Conservation (phyloP, 352 stramenopile species). For the Phytophthora lateralis region DNA sequence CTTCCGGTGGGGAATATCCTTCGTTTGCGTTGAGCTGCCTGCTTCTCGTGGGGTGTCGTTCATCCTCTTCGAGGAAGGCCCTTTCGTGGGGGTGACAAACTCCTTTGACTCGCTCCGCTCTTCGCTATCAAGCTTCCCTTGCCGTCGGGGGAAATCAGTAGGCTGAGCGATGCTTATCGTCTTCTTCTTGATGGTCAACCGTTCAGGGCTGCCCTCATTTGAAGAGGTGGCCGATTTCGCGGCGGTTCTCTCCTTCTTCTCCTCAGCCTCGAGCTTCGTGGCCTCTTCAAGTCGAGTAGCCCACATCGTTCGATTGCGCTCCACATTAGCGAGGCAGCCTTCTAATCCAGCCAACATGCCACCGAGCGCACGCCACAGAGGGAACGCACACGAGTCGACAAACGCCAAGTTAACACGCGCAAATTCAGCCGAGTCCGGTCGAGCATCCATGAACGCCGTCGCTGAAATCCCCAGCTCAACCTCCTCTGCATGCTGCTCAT, state of each 20-base stretch:
- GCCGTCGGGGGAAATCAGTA: not conserved
- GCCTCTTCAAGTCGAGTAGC: slow-evolving; percentile 37
- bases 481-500: slow-evolving; percentile 81
- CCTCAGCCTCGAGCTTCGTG: slow-evolving; percentile 22
- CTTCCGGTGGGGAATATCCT: slow-evolving; percentile 6
- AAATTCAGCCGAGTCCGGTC: slow-evolving; percentile 62
- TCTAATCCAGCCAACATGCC: slow-evolving; percentile 67
- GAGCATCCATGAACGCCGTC: slow-evolving; percentile 82
- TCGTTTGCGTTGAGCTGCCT: slow-evolving; percentile 1
- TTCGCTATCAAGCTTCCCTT: not conserved
- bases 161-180: not conserved
- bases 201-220: slow-evolving; percentile 7
- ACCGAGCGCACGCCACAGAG: slow-evolving; percentile 77
- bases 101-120: slow-evolving; percentile 1
- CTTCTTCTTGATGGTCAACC: slow-evolving; percentile 22
- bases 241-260: slow-evolving; percentile 8
- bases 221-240: not conserved
- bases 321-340: slow-evolving; percentile 64
- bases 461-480: slow-evolving; percentile 60
- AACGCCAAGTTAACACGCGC: slow-evolving; percentile 83
- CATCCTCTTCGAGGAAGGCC: slow-evolving; percentile 1
- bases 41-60: not conserved
- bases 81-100: slow-evolving; percentile 26
- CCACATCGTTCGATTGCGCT: slow-evolving; percentile 75
- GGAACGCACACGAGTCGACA: slow-evolving; percentile 85